Conservation (phyloP, 306 rosid genomes). For the Cyclanthera cordifolia region DNA sequence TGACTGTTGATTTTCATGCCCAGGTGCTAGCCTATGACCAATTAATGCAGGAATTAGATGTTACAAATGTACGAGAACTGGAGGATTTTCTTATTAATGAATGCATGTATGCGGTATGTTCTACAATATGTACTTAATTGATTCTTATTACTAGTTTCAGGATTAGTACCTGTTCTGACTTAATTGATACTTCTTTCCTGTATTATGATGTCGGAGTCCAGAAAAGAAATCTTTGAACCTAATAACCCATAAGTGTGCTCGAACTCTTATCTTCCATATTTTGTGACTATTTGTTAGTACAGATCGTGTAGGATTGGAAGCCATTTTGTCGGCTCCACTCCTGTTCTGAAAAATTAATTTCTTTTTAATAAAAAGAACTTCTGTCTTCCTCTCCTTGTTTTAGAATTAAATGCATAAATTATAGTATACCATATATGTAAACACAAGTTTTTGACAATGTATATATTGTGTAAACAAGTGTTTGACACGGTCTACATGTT, state of each 20-base stretch:
- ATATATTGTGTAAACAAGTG: not conserved
- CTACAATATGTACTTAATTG: constrained; percentile 13
- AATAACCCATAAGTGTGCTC: not conserved
- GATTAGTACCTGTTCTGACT: not conserved
- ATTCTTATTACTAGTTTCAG: not conserved
- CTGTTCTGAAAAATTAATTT: too few species aligned
- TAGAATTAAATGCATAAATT: not conserved
- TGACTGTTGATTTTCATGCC: constrained; percentile 6
- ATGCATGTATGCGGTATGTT: constrained; percentile 93
- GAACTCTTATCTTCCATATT: not conserved
- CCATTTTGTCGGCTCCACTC: too few species aligned
- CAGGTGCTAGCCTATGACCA: constrained; percentile 82
- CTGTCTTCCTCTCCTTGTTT: not conserved
- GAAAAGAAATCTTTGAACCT: not conserved
- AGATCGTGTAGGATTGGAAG: too few species aligned
- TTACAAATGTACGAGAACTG: constrained; percentile 71
- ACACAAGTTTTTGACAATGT: not conserved
- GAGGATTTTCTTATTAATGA: constrained; percentile 94
- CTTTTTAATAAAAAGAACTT: too few species aligned
- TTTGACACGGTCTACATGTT: not conserved
- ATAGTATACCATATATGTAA: not conserved
- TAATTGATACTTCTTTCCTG: constrained; percentile 3
- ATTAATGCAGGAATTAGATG: constrained; percentile 84
- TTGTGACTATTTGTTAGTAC: too few species aligned
- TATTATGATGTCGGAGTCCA: not conserved